Base-by-base conservation (phyloP, 192 early-diverging fungal genomes). In the Coemansia sp. region DNA sequence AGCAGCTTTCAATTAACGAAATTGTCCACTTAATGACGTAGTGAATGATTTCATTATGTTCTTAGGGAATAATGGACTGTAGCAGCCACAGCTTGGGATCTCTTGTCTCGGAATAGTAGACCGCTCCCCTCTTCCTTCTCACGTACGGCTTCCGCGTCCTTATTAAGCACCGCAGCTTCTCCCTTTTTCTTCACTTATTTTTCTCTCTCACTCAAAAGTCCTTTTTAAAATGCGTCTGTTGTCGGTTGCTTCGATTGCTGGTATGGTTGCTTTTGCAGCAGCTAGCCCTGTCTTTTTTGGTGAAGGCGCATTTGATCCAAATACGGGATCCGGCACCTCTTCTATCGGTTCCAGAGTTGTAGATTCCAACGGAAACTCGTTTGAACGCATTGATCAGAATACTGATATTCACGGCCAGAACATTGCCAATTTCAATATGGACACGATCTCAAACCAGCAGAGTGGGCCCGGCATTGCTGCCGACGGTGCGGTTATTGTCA, bases 311-410 rank as follows among this genome's bases (percentile, higher is more conserved):
- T 47, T 55, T 36, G 66, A 64, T 42, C 66, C 66, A 0, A 6
- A 50, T 15, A 69, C 66, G n/a, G 72, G 72, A 17, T 60, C 66
- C 2, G 62, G 58, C 15, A 47, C 58, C 0, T 48, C 49, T 11
- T 30, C 48, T 10, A 15, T 46, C 1, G 62, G 51, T 1, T 46
- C 32, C 1, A 49, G 34, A 2, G 51, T 57, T 6, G 49, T 68
- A 2, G 72, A 76, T 31, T 32, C 57, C 12, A 56, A 32, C 0
- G 72, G 72, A 11, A 76, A 76, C 55, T 64, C 66, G 28, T 64
- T 76, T 42, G 28, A 56, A 9, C 62, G 66, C 14, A 50, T 76
- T 10, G 72, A 76, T 32, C 61, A 76, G 44, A 58, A 69, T 26
- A 69, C 66, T 11, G 53, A 57, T 8, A 58, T 76, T 6, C 62